A percentile compares a stretch with the other conserved stretches of the same genome.
Conservation (phyloP, 371 early-diverging fungal genomes). For the Mortierella sp. region DNA sequence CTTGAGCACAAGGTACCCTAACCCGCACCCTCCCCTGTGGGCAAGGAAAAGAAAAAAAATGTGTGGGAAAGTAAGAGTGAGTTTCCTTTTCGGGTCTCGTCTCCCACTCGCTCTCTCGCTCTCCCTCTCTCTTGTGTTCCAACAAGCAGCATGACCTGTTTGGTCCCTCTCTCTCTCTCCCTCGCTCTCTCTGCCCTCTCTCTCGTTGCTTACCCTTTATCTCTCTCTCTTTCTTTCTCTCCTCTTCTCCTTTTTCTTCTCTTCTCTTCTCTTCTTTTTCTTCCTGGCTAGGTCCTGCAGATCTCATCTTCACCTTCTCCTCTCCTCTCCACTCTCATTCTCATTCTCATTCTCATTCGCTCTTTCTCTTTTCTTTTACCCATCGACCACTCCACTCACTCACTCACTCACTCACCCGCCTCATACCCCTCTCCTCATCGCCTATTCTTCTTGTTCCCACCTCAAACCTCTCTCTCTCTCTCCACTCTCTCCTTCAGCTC, state of each 20-base stretch:
- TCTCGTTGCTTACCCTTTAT: too few relatives aligned
- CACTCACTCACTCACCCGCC: neutral
- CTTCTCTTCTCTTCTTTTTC: neutral
- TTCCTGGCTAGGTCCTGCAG: neutral
- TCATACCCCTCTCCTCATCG: neutral
- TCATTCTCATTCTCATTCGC: neutral
- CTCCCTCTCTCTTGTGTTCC: neutral
- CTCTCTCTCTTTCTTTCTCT: neutral
- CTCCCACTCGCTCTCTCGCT: neutral
- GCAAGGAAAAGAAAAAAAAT: neutral
- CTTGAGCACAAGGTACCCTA: constrained; percentile 11
- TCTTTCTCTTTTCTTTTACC: neutral
- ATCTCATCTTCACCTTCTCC: constrained; percentile 6
- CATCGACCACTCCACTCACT: too few relatives aligned
- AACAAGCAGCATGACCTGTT: neutral
- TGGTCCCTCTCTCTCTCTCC: neutral
- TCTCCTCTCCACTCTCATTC: constrained; percentile 9
- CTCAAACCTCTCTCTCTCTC: neutral
- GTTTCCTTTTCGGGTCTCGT: constrained; percentile 18
- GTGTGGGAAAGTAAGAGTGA: constrained; percentile 25
- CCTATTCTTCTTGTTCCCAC: neutral
- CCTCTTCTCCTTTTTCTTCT: neutral
- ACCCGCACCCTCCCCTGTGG: neutral
- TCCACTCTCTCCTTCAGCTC: constrained; percentile 8
- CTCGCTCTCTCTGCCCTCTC: constrained; percentile 12